Conservation (phyloP, 164 flowering plant genomes). For the Vitis rupestris region DNA sequence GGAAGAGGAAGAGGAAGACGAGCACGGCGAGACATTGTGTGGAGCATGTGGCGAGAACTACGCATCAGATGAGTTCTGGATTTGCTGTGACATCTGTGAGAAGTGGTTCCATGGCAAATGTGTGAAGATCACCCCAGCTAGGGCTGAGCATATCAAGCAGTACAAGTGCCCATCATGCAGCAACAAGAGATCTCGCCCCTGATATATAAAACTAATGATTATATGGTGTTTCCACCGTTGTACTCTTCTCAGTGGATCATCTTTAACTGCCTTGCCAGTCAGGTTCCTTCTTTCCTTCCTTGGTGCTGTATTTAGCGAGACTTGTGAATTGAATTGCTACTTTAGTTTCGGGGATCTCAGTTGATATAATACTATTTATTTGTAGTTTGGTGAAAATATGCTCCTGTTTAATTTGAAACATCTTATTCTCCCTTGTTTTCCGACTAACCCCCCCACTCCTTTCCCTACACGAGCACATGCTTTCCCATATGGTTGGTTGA, state of each 20-base stretch:
- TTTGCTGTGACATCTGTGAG: slow-evolving; percentile 84
- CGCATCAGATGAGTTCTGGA: slow-evolving; percentile 82
- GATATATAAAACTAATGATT: neutral
- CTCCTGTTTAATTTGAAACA: neutral
- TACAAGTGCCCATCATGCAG: slow-evolving; percentile 80
- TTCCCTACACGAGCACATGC: neutral
- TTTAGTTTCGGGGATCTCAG: neutral
- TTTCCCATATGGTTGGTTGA: neutral
- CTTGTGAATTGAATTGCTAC: slow-evolving; percentile 8
- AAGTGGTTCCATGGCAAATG: slow-evolving; percentile 92
- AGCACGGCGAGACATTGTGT: slow-evolving; percentile 77
- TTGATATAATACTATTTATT: neutral
- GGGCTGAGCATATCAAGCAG: slow-evolving; percentile 82
- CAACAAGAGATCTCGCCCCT: slow-evolving; percentile 59
- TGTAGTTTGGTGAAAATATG: slow-evolving; percentile 6
- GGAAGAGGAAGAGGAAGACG: slow-evolving; percentile 72
- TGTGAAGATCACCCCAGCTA: slow-evolving; percentile 80
- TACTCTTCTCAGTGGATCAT: neutral
- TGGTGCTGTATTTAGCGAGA: slow-evolving; percentile 6
- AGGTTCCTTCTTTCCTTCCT: slow-evolving; percentile 12
- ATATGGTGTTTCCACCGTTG: too few species aligned
- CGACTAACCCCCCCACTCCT: neutral
- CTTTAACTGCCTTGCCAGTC: slow-evolving; percentile 12
- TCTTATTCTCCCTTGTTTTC: neutral
- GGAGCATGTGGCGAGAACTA: slow-evolving; percentile 83